Conservation (phyloP, 805 yeast species). For the Pachysolen tannophilus region DNA sequence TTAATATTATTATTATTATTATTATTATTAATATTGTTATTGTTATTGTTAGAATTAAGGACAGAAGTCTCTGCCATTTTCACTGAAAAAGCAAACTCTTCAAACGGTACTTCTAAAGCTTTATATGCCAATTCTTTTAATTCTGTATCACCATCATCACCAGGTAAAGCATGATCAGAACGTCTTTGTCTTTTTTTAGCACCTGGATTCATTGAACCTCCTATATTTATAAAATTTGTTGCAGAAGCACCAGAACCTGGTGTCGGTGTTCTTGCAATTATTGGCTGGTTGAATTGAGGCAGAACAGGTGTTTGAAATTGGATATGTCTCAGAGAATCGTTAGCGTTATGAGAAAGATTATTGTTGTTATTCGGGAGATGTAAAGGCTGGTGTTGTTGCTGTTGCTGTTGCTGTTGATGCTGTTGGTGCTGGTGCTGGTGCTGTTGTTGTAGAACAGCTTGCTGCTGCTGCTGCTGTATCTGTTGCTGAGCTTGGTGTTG, state of each 20-base stretch:
- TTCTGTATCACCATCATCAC: constrained; percentile 28
- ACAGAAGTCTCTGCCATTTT: constrained; percentile 22
- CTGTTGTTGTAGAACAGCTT: constrained; percentile 4
- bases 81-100: constrained; percentile 27
- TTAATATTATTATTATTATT: no score
- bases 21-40: no score
- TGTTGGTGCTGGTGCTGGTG: constrained; percentile 9
- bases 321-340: background rate
- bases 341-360: background rate
- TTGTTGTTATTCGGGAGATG: constrained; percentile 10
- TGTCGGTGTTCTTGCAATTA: background rate
- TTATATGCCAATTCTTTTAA: constrained; percentile 29
- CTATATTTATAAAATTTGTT: constrained; percentile 1
- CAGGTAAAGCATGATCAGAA: constrained; percentile 24
- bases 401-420: constrained; percentile 1
- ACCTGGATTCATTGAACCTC: background rate
- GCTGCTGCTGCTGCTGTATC: constrained; percentile 3
- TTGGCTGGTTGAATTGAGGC: background rate
- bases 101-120: constrained; percentile 24
- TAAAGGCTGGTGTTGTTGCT: constrained; percentile 5
- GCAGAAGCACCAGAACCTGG: background rate
- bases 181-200: constrained; percentile 21
- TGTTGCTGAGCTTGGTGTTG: constrained; percentile 3
- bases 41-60: no score
- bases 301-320: background rate